These are phyloP conservation scores for Hymenoscyphus scutula DNA, from an alignment of 2,329 filamentous ascomycete species.

Conservation along the genomic window DNA sequence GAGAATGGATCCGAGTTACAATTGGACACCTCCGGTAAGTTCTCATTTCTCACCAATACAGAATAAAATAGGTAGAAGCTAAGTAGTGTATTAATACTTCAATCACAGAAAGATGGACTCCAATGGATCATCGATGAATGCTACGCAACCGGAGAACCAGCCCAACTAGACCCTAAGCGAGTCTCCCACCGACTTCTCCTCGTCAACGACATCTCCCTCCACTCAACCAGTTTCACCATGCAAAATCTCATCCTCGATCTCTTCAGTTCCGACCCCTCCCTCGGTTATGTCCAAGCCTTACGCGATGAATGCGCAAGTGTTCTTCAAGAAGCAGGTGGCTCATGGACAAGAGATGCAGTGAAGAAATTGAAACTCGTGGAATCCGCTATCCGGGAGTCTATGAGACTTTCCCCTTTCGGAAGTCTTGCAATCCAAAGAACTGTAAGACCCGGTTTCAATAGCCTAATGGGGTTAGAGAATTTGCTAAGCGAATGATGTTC, in stretches of 20 bases:
- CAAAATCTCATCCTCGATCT: slow-evolving; percentile 10
- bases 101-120: slow-evolving; percentile 8
- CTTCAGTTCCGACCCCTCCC: background rate
- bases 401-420: slow-evolving; percentile 8
- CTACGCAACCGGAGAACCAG: background rate
- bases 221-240: slow-evolving; percentile 6
- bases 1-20: background rate
- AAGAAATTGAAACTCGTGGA: slow-evolving; percentile 6
- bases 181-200: slow-evolving; percentile 10
- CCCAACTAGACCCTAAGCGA: slow-evolving; percentile 6
- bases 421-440: slow-evolving; percentile 1
- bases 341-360: slow-evolving; percentile 9
- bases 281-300: slow-evolving; percentile 1
- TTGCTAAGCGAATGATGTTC: too few species aligned
- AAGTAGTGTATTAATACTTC: background rate
- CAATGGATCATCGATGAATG: slow-evolving; percentile 15
- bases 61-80: background rate
- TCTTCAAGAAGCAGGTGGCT: background rate
- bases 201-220: slow-evolving; percentile 9
- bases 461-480: too few species aligned
- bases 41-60: too few species aligned
- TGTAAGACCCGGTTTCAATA: background rate
- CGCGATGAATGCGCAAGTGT: slow-evolving; percentile 10
- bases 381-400: slow-evolving; percentile 13
- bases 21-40: slow-evolving; percentile 7